Evolutionary conservation across 164 flowering plant genomes (phyloP), one percentile per base, ranked within the genome.

Genomic region (Stephania cephalantha): DNA sequence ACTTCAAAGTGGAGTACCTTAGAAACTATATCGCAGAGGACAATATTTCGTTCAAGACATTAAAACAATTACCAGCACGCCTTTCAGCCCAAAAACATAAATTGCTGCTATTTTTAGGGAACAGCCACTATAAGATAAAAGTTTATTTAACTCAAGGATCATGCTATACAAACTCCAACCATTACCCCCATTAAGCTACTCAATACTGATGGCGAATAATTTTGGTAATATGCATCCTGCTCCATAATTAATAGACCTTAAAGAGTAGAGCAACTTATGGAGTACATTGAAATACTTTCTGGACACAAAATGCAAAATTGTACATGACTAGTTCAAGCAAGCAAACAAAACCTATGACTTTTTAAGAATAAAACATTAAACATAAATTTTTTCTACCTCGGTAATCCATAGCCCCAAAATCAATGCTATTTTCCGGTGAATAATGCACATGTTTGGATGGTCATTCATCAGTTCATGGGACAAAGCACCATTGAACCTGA

Each of bases 381-480:
- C 65, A 61, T 35, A 35, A 35, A 0, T 35, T 35, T 11, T 20
- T 29, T 44, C 64, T 84, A 95, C 99, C 98, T 95, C 99, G 53
- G 98, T 93, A 77, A 95, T 95, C 99, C 99, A 95, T 73, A 93
- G 97, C 72, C 99, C 99, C 76, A 92, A 84, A 73, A 95, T 83
- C 29, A 94, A 75, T 67, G 97, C 99, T 79, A 95, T 93, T 86
- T 91, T 90, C 77, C 99, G 85, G 81, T 88, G 97, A 78, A 93
- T 91, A 76, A 95, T 85, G 70, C 91, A 88, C 90, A 84, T 84
- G 84, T 90, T 93, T 76, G 97, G 97, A 86, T 93, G 94, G 81
- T 88, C 88, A 86, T 90, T 93, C 72, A 91, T 83, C 31, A 95
- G 86, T 78, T 93, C 99, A 31, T 83, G 84, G 25, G 98, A 89